phyloP scores from a whole-genome alignment of 2,329 filamentous ascomycete species.

The Trichoderma sp. region DNA sequence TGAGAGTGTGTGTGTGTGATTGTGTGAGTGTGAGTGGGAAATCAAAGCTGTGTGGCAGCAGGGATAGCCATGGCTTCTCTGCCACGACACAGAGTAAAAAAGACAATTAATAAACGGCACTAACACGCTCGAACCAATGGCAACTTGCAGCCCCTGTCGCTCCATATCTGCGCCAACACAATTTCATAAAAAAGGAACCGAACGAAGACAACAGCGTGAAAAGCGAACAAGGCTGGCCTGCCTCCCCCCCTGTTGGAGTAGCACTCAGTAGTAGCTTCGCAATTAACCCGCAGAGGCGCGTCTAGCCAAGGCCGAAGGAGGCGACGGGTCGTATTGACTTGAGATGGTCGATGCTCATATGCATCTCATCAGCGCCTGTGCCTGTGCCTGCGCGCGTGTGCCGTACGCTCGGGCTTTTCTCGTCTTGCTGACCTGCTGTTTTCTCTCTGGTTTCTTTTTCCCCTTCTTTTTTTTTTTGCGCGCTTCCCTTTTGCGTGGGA shows the following conservation, averaged over 20 bases:
- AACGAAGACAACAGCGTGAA: background rate
- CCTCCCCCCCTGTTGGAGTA: background rate
- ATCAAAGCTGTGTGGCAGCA: conserved; percentile 1
- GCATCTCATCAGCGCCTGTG: conserved; percentile 5
- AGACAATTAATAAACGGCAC: background rate
- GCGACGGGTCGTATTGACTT: background rate
- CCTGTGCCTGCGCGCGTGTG: background rate
- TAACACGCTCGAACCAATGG: conserved; percentile 4
- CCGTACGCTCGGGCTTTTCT: background rate
- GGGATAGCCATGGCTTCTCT: conserved; percentile 7
- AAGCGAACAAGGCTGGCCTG: background rate
- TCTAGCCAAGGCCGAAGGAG: background rate
- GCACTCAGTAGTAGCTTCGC: background rate
- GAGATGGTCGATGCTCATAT: conserved; percentile 14
- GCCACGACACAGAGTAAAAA: background rate
- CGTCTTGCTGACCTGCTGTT: background rate
- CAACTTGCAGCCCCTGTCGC: conserved; percentile 1
- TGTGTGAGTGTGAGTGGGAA: background rate
- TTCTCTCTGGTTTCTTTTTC: background rate
- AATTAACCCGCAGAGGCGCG: background rate
- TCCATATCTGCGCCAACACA: background rate
- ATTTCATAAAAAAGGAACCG: background rate
- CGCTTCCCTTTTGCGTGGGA: background rate
- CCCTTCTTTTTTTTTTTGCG: background rate
- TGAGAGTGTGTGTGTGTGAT: background rate